Percentiles rank a stretch among this genome's conserved stretches.
Evolutionary conservation across 139 green algal species (phyloP).

Genomic region (Chlorella sp.): DNA sequence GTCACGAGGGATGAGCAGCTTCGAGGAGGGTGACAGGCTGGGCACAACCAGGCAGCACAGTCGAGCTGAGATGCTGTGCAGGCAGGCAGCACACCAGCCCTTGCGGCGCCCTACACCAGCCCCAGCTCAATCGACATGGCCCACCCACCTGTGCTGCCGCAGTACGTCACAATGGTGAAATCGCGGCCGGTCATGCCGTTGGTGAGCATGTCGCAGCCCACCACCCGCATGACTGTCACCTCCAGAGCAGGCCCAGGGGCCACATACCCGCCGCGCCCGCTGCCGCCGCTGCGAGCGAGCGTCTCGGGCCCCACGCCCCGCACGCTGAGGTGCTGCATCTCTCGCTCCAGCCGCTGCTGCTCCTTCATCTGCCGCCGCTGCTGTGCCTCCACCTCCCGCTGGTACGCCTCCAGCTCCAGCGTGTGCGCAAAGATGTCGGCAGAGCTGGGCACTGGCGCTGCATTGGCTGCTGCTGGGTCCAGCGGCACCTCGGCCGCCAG

Average conservation of each 20-base stretch:
- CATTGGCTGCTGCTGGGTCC: conserved; percentile 20
- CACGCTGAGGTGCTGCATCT: background rate
- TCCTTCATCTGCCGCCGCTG: conserved; percentile 3
- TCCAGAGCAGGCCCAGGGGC: conserved; percentile 6
- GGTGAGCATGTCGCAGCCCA: conserved; percentile 34
- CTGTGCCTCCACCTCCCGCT: conserved; percentile 5
- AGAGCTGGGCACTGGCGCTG: background rate
- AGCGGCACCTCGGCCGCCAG: conserved; percentile 16
- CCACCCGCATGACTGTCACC: conserved; percentile 23
- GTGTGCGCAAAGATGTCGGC: too few relatives aligned
- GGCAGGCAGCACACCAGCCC: too few relatives aligned
- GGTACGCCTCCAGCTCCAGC: conserved; percentile 8
- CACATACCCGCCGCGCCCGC: background rate
- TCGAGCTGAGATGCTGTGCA: too few relatives aligned
- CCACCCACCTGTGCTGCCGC: conserved; percentile 5
- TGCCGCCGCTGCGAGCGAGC: conserved; percentile 9
- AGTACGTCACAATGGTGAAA: conserved; percentile 5
- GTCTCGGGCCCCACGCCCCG: background rate
- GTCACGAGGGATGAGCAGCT: background rate
- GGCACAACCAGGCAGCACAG: background rate
- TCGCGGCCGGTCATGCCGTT: conserved; percentile 4
- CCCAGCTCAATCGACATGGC: too few relatives aligned
- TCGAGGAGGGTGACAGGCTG: background rate
- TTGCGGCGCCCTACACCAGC: background rate
- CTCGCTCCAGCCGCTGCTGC: conserved; percentile 24